A percentile compares a stretch with the other conserved stretches of the same genome.
These are phyloP conservation scores for Cornus suecica DNA, from an alignment of 148 eudicot species.

Conservation along the genomic window DNA sequence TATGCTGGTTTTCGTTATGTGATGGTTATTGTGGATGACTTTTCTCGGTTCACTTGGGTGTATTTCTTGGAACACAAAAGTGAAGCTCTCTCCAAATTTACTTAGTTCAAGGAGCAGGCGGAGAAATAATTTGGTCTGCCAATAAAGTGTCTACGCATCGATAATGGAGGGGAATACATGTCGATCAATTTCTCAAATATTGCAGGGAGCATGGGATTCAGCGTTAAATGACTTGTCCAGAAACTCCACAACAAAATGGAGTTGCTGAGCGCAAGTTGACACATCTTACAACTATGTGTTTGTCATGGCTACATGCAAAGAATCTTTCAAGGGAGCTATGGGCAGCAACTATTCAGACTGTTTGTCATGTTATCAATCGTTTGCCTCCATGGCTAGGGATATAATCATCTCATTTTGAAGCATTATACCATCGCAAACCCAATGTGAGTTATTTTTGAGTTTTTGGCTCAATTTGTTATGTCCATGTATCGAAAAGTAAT, in stretches of 20 bases:
- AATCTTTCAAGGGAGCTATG: too few species aligned
- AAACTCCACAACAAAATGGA: too few species aligned
- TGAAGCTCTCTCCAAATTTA: slow-evolving; percentile 9
- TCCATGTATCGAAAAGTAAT: too few species aligned
- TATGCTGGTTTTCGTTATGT: slow-evolving; percentile 8
- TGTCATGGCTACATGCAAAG: too few species aligned
- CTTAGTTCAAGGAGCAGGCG: slow-evolving; percentile 10
- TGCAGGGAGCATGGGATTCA: slow-evolving; percentile 4
- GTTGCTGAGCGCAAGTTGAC: too few species aligned
- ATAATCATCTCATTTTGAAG: slow-evolving; percentile 2
- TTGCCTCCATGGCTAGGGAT: slow-evolving; percentile 13
- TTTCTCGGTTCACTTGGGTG: slow-evolving; percentile 13
- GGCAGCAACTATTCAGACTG: too few species aligned
- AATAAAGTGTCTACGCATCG: too few species aligned
- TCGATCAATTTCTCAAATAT: background rate
- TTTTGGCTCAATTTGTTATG: too few species aligned
- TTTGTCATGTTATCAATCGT: background rate
- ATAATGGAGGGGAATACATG: slow-evolving; percentile 18
- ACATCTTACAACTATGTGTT: too few species aligned
- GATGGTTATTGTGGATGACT: slow-evolving; percentile 21
- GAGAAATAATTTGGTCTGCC: too few species aligned
- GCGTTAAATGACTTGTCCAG: slow-evolving; percentile 19
- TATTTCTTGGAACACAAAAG: slow-evolving; percentile 12
- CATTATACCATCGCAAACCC: too few species aligned
- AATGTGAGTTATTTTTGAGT: too few species aligned